Conservation (phyloP, 371 early-diverging fungal genomes). For the Chytridium lagenaria region DNA sequence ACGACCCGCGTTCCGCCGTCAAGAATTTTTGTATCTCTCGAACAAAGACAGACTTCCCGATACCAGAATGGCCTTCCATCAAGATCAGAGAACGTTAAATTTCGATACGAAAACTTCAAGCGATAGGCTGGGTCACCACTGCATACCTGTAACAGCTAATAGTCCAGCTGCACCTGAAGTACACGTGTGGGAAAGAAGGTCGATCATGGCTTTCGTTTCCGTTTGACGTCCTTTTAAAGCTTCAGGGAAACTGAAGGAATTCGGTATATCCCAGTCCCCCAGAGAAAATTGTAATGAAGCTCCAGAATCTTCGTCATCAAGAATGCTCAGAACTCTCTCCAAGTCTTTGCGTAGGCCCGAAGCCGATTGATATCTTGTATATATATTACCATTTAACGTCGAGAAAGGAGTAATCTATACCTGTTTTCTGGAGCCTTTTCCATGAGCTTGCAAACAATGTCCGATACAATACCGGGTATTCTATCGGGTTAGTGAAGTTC, state of each 20-base stretch:
- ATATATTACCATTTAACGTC: background rate
- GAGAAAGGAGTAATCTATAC: too few species aligned
- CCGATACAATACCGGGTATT: background rate
- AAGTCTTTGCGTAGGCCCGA: background rate
- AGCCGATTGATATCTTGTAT: background rate
- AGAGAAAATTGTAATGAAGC: too few species aligned
- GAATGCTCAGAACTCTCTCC: too few species aligned
- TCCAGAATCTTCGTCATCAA: too few species aligned
- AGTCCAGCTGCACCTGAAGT: too few species aligned
- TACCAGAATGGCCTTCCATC: background rate
- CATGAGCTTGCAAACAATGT: background rate
- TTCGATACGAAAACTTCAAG: too few species aligned
- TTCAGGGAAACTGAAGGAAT: background rate
- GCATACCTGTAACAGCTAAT: too few species aligned
- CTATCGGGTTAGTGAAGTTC: background rate
- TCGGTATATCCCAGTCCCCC: background rate
- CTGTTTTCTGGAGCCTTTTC: background rate
- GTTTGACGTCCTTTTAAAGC: background rate
- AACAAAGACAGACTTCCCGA: background rate
- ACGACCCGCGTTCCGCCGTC: background rate
- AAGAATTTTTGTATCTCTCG: background rate
- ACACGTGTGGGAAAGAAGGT: too few species aligned
- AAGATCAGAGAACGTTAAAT: too few species aligned
- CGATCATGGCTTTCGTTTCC: too few species aligned
- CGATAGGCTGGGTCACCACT: too few species aligned